Conservation (phyloP, 768 basidiomycete genomes). For the Russula ochroleuca region DNA sequence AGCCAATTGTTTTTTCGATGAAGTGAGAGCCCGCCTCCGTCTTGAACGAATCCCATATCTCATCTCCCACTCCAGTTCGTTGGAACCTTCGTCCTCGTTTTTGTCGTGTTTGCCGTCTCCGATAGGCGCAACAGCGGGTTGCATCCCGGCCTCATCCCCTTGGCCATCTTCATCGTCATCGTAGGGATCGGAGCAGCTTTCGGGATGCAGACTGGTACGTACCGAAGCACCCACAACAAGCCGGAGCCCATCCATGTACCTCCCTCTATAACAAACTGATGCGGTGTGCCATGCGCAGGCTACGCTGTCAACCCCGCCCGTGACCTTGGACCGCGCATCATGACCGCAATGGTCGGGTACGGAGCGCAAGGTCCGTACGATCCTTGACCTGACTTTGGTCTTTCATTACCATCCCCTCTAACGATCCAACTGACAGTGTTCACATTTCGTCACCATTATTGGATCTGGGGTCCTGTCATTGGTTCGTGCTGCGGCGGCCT, state of each 20-base stretch:
- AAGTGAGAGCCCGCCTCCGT: constrained; percentile 32
- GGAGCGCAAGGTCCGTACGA: constrained; percentile 42
- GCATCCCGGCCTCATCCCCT: constrained; percentile 48
- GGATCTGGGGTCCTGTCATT: constrained; percentile 65
- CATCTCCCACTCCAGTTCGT: constrained; percentile 42
- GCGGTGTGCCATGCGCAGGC: constrained; percentile 33
- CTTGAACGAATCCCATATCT: neutral
- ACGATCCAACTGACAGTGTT: constrained; percentile 33
- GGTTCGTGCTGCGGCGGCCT: constrained; percentile 58
- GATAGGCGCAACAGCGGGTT: constrained; percentile 51
- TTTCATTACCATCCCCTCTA: neutral
- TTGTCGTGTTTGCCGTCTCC: constrained; percentile 50
- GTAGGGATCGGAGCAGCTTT: constrained; percentile 55
- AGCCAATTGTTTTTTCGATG: constrained; percentile 45
- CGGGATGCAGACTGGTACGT: constrained; percentile 52
- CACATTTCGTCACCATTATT: constrained; percentile 57
- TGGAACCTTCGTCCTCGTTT: constrained; percentile 50
- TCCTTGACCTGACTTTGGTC: neutral
- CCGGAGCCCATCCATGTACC: no score
- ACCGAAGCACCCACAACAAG: neutral
- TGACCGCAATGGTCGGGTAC: constrained; percentile 70
- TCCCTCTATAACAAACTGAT: neutral
- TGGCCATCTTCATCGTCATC: constrained; percentile 52
- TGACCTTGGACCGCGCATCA: constrained; percentile 63
- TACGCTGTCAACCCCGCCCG: constrained; percentile 67